Evolutionary conservation across 768 basidiomycete species (phyloP), one percentile per base, ranked within the genome.

Genomic region (Suillus occidentalis): DNA sequence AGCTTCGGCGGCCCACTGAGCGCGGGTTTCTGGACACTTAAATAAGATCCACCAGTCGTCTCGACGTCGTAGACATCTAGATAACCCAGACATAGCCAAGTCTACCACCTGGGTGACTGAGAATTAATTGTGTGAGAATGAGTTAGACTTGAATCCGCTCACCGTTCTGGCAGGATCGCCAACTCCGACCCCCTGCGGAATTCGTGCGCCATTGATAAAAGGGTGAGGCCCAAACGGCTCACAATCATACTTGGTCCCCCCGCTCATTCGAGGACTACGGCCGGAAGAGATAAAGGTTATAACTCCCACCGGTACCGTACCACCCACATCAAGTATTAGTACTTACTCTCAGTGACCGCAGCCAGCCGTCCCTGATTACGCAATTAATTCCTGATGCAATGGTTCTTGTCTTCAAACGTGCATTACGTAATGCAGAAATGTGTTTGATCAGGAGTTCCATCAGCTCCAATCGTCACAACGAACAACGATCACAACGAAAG

Each of bases 101-200:
- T 87, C 85, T 36, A 72, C 65, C 7, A 86, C 76, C 84, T 86
- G 63, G 31, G 47, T 8, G 18, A 56, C 43, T 63, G 13, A 64
- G 49, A 45, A 52, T 13, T 43, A 7, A 42, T 18, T 4, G n/a
- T n/a, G 14, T 39, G 10, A 12, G 34, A 36, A 28, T 16, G 34
- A 31, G 9, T 42, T 64, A 45, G 8, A 36, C 34, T 1, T 36
- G 34, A 43, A 5, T 37, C 12, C 18, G 43, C 74, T 72, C 65
- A 85, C 85, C 34, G 85, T 85, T 69, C 83, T 77, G 37, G 84
- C 83, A 58, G 75, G 73, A 66, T 85, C 84, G 70, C 84, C 83
- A 34, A 85, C 78, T 40, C 83, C 31, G 4, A 52, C 50, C 13
- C 81, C 80, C 7, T 79, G 63, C 2, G 13, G n/a, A 65, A 78